These are phyloP conservation scores for Pyrenophora seminiperda DNA, from an alignment of 2,329 filamentous ascomycete species.

Conservation along the genomic window DNA sequence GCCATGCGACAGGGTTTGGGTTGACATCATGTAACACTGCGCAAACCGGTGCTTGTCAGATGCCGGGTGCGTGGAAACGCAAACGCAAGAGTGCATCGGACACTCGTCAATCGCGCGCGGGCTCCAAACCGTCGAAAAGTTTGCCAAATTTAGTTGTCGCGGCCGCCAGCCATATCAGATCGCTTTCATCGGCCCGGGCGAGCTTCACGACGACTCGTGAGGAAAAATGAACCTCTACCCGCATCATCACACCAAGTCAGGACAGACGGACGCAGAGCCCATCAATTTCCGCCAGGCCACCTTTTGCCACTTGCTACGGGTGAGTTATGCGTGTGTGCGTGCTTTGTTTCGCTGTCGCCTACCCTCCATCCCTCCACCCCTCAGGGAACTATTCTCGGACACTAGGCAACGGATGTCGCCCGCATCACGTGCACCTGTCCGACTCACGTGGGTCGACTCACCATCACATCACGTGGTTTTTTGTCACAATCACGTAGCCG, in stretches of 20 bases:
- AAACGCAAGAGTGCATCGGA: conserved; percentile 9
- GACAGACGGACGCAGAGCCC: no score
- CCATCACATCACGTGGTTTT: no score
- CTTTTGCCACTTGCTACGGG: not conserved
- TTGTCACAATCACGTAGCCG: no score
- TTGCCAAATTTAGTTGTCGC: conserved; percentile 5
- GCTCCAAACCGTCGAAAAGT: conserved; percentile 7
- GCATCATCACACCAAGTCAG: no score
- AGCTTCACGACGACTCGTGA: no score
- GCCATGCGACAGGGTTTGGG: conserved; percentile 3
- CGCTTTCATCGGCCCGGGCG: conserved; percentile 15
- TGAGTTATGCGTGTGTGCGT: no score
- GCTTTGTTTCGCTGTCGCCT: no score
- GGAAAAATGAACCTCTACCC: no score
- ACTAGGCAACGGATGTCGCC: no score
- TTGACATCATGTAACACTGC: conserved; percentile 10
- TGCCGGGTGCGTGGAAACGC: conserved; percentile 7
- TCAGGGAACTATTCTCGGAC: no score
- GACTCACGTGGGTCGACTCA: no score
- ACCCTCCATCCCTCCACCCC: no score
- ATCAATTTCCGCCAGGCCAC: conserved; percentile 5
- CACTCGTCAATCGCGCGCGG: conserved; percentile 9
- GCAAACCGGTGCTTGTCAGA: conserved; percentile 12
- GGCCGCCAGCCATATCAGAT: conserved; percentile 1
- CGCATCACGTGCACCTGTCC: not conserved